Evolutionary conservation across 1,284 basidiomycete species (phyloP).

Genomic region (Golubevia sp.): DNA sequence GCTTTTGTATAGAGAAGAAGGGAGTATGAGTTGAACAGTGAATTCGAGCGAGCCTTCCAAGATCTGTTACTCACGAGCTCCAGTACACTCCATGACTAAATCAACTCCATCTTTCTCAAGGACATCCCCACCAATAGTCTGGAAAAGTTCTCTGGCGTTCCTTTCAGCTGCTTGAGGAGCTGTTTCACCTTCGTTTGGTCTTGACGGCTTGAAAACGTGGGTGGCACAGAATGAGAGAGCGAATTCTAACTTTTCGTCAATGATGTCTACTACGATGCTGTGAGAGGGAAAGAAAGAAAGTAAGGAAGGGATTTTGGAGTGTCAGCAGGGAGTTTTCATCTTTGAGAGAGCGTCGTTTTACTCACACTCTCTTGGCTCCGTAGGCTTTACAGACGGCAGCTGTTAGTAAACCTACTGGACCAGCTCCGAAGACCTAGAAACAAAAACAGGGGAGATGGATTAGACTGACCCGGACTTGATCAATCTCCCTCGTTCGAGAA

Average conservation of each 20-base stretch:
- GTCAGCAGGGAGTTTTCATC: neutral
- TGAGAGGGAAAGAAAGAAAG: neutral
- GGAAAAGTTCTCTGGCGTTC: slow-evolving; percentile 64
- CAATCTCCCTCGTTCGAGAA: too few relatives aligned
- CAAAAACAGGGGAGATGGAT: neutral
- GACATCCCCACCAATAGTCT: slow-evolving; percentile 63
- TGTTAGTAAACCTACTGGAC: slow-evolving; percentile 87
- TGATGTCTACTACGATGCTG: slow-evolving; percentile 69
- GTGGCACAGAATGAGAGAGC: slow-evolving; percentile 87
- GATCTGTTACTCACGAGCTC: slow-evolving; percentile 24
- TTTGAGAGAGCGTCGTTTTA: slow-evolving; percentile 19
- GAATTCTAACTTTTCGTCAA: slow-evolving; percentile 79
- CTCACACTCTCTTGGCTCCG: slow-evolving; percentile 53
- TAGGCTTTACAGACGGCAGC: slow-evolving; percentile 88
- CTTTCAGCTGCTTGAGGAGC: slow-evolving; percentile 64
- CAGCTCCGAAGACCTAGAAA: slow-evolving; percentile 74
- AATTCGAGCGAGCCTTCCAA: neutral
- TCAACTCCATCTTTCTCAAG: slow-evolving; percentile 66
- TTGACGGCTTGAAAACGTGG: slow-evolving; percentile 72
- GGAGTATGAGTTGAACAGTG: neutral
- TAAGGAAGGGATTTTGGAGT: neutral
- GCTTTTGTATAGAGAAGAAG: slow-evolving; percentile 10
- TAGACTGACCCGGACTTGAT: neutral
- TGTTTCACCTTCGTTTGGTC: slow-evolving; percentile 39
- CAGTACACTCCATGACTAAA: slow-evolving; percentile 69